Base-by-base conservation (phyloP, 2,329 filamentous ascomycete genomes). In the Zopfia rhizophila region DNA sequence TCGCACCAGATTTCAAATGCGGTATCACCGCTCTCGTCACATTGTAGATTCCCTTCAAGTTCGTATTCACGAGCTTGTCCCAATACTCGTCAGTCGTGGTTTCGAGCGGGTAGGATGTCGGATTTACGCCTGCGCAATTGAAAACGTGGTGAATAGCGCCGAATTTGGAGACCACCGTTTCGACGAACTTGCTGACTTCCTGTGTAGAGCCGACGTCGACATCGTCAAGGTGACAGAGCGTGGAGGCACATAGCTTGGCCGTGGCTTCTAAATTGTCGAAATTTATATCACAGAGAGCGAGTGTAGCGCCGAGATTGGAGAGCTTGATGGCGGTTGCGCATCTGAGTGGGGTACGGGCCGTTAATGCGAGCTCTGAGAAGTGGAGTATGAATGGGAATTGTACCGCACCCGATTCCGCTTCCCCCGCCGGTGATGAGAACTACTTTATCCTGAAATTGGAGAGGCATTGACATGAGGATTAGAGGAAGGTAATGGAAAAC, bases 121-220 rank as follows among this genome's bases (percentile, higher is more conserved):
- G 77, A 50, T 80, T 80, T n/a, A 80, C 65, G 23, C 77, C 77
- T 0, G 76, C 76, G 54, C 74, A 68, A 60, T 78, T 78, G 50
- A 74, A 77, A 1, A 77, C 73, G 25, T 74, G 67, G 44, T 75
- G 58, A 3, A 79, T 58, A 2, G 47, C 44, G 16, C 69, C 68
- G 27, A 74, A 70, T 12, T 65, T 60, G 5, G 59, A 33, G 2
- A 76, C 37, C 0, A 70, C 72, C 6, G 53, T 47, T 12, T 68
- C 61, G 5, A 85, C 60, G 17, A 72, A 75, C 1, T 58, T 45
- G 8, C 72, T 66, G 3, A 84, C 78, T 35, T 76, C 67, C 1
- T 50, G 51, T 13, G 72, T 65, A 21, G 75, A 68, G 22, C 71
- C 63, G 3, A 84, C 79, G 59, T 84, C 77, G 24, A 81, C 65